These are phyloP conservation scores for Gymnopilus junonius DNA, from an alignment of 768 basidiomycete genomes.

Conservation along the genomic window DNA sequence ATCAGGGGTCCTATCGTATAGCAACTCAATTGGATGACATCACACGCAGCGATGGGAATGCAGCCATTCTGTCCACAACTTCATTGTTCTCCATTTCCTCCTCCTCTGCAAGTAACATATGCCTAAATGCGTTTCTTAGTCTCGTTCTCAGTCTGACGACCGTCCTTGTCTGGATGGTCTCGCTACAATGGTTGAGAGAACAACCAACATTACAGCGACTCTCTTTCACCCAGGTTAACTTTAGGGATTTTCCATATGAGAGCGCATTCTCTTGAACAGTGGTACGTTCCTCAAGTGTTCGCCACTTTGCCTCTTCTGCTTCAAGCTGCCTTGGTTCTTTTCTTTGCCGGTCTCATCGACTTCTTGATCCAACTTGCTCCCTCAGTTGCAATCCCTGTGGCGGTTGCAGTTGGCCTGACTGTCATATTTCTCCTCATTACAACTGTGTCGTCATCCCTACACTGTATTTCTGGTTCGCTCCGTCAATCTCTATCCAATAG, in stretches of 20 bases:
- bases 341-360: slow-evolving; percentile 21
- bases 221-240: slow-evolving; percentile 10
- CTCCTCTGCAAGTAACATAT: background rate
- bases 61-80: background rate
- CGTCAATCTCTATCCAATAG: background rate
- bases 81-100: background rate
- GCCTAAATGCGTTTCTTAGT: slow-evolving; percentile 23
- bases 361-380: slow-evolving; percentile 13
- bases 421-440: slow-evolving; percentile 16
- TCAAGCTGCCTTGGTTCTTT: slow-evolving; percentile 20
- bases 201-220: slow-evolving; percentile 11
- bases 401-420: slow-evolving; percentile 9
- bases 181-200: slow-evolving; percentile 24
- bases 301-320: slow-evolving; percentile 18
- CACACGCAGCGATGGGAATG: background rate
- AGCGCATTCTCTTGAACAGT: slow-evolving; percentile 9
- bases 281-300: slow-evolving; percentile 22
- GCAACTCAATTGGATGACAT: background rate
- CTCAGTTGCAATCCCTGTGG: slow-evolving; percentile 11
- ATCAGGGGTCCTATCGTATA: too few species aligned
- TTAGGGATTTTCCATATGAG: slow-evolving; percentile 17
- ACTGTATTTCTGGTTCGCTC: slow-evolving; percentile 3
- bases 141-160: slow-evolving; percentile 22
- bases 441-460: slow-evolving; percentile 13
- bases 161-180: slow-evolving; percentile 21